Conservation (phyloP, 495 filamentous ascomycete genomes). For the Lophium mytilinum region DNA sequence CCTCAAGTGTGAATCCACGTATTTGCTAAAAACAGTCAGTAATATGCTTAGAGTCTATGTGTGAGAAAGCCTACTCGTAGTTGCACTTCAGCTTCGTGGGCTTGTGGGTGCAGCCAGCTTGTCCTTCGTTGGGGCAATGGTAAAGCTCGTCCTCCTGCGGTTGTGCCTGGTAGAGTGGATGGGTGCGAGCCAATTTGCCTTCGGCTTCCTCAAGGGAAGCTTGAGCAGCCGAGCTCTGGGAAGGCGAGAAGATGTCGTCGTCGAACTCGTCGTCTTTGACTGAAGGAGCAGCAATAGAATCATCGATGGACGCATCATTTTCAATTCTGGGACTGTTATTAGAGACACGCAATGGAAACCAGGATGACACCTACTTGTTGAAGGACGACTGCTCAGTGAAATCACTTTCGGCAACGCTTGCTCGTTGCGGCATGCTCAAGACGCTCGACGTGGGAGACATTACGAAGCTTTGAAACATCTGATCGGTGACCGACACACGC, state of each 20-base stretch:
- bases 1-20: constrained; percentile 88
- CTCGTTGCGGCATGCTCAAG: neutral
- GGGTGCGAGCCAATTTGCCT: constrained; percentile 50
- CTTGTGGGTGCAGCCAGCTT: constrained; percentile 70
- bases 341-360: neutral
- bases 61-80: constrained; percentile 66
- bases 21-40: constrained; percentile 55
- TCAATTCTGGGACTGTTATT: neutral
- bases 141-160: constrained; percentile 69
- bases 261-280: constrained; percentile 9
- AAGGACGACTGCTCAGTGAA: neutral
- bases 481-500: neutral
- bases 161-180: constrained; percentile 68
- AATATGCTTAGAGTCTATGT: constrained; percentile 4
- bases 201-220: constrained; percentile 19
- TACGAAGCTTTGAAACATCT: neutral
- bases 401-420: neutral
- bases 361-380: neutral
- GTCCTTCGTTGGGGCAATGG: constrained; percentile 78
- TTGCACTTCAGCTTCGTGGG: constrained; percentile 93
- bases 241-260: constrained; percentile 11
- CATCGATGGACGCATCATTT: constrained; percentile 8
- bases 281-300: constrained; percentile 8
- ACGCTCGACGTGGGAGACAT: neutral
- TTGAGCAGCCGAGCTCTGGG: constrained; percentile 13